Percentiles rank a stretch among this genome's conserved stretches.
Evolutionary conservation across 768 basidiomycete genomes (phyloP).

Genomic region (Lentinus brumalis): DNA sequence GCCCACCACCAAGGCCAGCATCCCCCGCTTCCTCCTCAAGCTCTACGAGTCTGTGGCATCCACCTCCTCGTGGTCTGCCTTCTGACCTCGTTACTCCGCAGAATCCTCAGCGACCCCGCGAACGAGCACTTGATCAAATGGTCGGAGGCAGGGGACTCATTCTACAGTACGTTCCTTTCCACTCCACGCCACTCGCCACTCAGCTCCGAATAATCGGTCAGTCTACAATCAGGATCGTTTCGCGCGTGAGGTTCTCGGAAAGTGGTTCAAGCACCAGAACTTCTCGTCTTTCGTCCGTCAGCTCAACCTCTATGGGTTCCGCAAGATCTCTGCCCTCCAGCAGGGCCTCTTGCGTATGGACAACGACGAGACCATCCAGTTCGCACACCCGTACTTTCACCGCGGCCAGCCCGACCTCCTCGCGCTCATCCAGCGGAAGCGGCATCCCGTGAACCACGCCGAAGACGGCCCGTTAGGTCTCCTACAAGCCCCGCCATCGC

Average conservation of each 20-base stretch:
- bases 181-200: neutral
- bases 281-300: conserved; percentile 94
- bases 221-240: conserved; percentile 92
- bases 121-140: conserved; percentile 87
- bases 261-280: conserved; percentile 98
- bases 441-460: conserved; percentile 42
- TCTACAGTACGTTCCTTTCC: conserved; percentile 65
- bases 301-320: conserved; percentile 95
- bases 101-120: conserved; percentile 87
- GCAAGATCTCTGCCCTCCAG: conserved; percentile 93
- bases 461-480: conserved; percentile 20
- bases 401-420: conserved; percentile 88
- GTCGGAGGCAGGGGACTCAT: conserved; percentile 89
- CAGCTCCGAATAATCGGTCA: conserved; percentile 32
- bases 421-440: conserved; percentile 86
- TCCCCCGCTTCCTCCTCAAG: conserved; percentile 91
- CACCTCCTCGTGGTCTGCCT: neutral
- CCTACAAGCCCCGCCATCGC: conserved; percentile 14
- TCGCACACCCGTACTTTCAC: conserved; percentile 86
- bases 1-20: conserved; percentile 45
- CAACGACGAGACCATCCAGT: conserved; percentile 85
- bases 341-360: conserved; percentile 91
- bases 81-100: conserved; percentile 32
- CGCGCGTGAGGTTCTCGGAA: conserved; percentile 83
- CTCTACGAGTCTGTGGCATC: conserved; percentile 77